Evolutionary conservation across 768 basidiomycete species (phyloP), one percentile per base, ranked within the genome.

Genomic region (Strobilomyces confusus): DNA sequence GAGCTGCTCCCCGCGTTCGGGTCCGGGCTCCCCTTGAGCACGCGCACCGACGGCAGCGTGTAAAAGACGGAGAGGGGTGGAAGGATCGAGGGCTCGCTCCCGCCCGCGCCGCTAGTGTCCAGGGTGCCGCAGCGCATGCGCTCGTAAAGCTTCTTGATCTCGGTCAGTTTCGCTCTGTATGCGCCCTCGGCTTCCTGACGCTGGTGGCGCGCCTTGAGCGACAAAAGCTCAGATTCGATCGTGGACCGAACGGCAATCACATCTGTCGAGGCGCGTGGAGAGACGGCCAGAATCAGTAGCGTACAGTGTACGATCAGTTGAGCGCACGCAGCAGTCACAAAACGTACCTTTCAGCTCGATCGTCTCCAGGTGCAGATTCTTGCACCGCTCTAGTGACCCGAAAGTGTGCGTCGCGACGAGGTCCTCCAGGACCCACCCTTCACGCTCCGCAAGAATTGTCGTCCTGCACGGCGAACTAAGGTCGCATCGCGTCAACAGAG

Each of bases 61-160:
- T 74, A 75, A 65, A 86, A 86, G 32, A 77, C 71, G 1, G 69
- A 42, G 19, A 82, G 65, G 13, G 75, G 66, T 0, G 82, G 84
- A 9, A 84, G 59, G 9, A 72, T 56, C 8, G 57, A 38, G 9
- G 40, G 12, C 4, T 52, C 52, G 2, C 13, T 33, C 11, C 44
- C 17, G 14, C 23, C 50, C 1, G 36, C 25, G 11, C n/a, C 1
- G 17, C 17, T 1, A 14, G 13, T 19, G 11, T n/a, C 19, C 13
- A 53, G 17, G 0, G 58, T 54, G 25, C 70, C 66, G 1, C 73
- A 72, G 32, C 75, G 72, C 29, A 86, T 72, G 42, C 72, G 67
- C 42, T 78, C 67, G 51, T 84, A 77, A 48, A 79, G 69, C 44
- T 68, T 66, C 48, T 69, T 72, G 12, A 83, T 66, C 33, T 72